Evolutionary conservation across 257 asterid genomes (phyloP).

Genomic region (Dorcoceras hygrometricum): DNA sequence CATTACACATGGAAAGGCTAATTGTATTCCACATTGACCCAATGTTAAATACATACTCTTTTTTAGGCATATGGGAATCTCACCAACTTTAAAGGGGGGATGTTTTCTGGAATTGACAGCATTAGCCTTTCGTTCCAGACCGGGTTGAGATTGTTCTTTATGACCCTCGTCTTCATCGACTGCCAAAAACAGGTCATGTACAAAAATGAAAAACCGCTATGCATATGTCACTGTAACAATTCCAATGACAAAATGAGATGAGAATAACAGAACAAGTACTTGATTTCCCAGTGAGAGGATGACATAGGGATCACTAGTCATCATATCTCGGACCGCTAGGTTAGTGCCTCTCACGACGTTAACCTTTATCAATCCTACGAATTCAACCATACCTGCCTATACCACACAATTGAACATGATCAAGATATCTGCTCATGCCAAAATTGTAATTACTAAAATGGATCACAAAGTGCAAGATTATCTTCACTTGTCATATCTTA

Average conservation of each 20-base stretch:
- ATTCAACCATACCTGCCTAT: conserved; percentile 99
- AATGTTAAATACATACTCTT: background rate
- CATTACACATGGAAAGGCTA: background rate
- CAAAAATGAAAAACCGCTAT: background rate
- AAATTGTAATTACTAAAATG: background rate
- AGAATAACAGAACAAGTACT: conserved; percentile 35
- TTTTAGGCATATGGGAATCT: conserved; percentile 21
- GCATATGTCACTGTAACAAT: background rate
- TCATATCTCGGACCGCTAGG: conserved; percentile 82
- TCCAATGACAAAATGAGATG: background rate
- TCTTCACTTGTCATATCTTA: background rate
- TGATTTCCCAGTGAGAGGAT: conserved; percentile 86
- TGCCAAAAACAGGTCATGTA: conserved; percentile 29
- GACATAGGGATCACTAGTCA: conserved; percentile 89
- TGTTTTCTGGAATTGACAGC: conserved; percentile 81
- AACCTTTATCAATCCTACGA: conserved; percentile 86
- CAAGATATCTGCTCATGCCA: conserved; percentile 17
- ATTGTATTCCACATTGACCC: background rate
- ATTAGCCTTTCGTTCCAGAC: conserved; percentile 89
- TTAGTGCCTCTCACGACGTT: conserved; percentile 86
- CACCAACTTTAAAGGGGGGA: conserved; percentile 87
- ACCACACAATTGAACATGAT: conserved; percentile 24
- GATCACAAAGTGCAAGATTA: background rate
- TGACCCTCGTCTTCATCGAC: conserved; percentile 84
- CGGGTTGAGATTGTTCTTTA: conserved; percentile 86